Conservation (phyloP, 78 protist genomes). For the Dictyostelium purpureum region DNA sequence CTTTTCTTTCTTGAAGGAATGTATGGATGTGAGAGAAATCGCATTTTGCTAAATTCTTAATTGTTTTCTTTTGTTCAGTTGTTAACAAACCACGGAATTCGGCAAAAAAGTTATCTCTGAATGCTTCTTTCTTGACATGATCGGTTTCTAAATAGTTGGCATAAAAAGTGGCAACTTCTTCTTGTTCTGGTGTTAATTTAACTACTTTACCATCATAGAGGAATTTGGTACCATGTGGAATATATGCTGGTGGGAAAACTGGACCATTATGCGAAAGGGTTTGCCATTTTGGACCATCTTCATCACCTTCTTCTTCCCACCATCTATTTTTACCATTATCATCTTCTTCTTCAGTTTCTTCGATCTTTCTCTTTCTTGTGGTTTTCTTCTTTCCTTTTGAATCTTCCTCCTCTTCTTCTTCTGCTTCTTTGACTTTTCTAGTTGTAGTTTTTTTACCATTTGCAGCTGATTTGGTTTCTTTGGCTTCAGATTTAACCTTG, state of each 20-base stretch:
- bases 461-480: background rate
- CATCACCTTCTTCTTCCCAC: conserved; percentile 40
- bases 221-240: conserved; percentile 88
- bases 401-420: background rate
- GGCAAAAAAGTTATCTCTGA: conserved; percentile 92
- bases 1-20: conserved; percentile 60
- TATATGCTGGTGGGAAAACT: conserved; percentile 94
- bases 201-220: conserved; percentile 84
- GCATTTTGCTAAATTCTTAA: conserved; percentile 65
- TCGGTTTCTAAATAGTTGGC: conserved; percentile 92
- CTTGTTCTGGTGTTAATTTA: conserved; percentile 79
- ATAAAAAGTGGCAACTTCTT: conserved; percentile 95
- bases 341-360: conserved; percentile 15
- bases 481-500: conserved; percentile 23
- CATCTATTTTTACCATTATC: conserved; percentile 41
- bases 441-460: background rate
- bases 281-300: conserved; percentile 77
- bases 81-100: conserved; percentile 64
- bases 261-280: conserved; percentile 94
- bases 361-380: conserved; percentile 11
- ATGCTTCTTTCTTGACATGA: conserved; percentile 82
- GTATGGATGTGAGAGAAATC: conserved; percentile 92
- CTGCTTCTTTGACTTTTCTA: background rate
- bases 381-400: background rate
- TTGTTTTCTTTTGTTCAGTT: conserved; percentile 31